Conservation (phyloP, 768 basidiomycete genomes). For the Tricholoma terreum region DNA sequence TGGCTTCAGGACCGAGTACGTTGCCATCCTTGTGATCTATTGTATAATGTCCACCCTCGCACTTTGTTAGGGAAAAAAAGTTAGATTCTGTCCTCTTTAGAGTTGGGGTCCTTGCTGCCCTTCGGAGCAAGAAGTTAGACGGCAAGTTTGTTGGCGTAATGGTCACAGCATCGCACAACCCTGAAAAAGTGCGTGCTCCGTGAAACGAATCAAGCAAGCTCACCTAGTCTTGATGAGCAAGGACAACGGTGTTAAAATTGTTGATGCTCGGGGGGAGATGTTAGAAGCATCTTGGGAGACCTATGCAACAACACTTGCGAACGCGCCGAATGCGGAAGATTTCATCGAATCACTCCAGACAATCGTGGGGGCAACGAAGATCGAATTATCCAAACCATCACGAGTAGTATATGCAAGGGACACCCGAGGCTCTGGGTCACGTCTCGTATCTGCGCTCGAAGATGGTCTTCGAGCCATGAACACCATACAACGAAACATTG, state of each 20-base stretch:
- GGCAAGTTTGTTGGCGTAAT: conserved; percentile 95
- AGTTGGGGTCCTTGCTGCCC: conserved; percentile 83
- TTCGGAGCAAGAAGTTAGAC: conserved; percentile 88
- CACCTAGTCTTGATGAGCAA: conserved; percentile 29
- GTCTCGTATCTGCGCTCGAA: conserved; percentile 72
- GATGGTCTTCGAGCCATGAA: conserved; percentile 78
- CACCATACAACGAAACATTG: conserved; percentile 68
- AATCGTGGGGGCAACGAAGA: conserved; percentile 61
- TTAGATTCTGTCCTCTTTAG: conserved; percentile 94
- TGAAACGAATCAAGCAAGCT: conserved; percentile 2
- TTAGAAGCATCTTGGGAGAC: conserved; percentile 89
- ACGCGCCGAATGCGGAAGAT: conserved; percentile 71
- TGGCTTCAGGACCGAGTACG: conserved; percentile 89
- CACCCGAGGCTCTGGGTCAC: conserved; percentile 83
- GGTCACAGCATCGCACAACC: conserved; percentile 99
- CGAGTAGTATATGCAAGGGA: conserved; percentile 90
- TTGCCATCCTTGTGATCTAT: conserved; percentile 13
- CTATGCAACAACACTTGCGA: conserved; percentile 84
- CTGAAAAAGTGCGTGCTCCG: conserved; percentile 67
- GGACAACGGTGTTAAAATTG: conserved; percentile 99
- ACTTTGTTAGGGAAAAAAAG: conserved; percentile 48
- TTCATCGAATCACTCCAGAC: conserved; percentile 62
- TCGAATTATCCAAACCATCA: conserved; percentile 77
- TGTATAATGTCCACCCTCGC: conserved; percentile 9
- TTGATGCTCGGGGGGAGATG: conserved; percentile 98